These are phyloP conservation scores for Adansonia digitata DNA, from an alignment of 345 rosid species.

Conservation along the genomic window DNA sequence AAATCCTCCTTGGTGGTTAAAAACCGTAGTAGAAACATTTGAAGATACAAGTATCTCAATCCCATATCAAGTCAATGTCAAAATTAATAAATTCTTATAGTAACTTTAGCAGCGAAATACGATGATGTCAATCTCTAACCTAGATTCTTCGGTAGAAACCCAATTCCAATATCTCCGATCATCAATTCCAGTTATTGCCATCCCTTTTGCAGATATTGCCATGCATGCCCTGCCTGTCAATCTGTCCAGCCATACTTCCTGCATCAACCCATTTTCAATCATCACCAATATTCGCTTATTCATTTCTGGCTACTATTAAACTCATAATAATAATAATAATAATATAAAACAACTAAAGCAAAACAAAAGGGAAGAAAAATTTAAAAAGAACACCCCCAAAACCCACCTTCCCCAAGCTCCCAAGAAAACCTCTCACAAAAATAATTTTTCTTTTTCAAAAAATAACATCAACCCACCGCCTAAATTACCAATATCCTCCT, in stretches of 20 bases:
- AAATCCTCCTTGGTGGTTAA: background rate
- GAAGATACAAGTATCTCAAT: background rate
- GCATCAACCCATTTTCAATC: slow-evolving; percentile 15
- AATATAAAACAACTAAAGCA: slow-evolving; percentile 1
- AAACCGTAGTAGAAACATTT: background rate
- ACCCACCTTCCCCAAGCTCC: background rate
- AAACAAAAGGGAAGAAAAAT: background rate
- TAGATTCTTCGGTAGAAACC: slow-evolving; percentile 90
- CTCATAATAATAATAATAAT: too few relatives aligned
- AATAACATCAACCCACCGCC: background rate
- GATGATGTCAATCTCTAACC: slow-evolving; percentile 34
- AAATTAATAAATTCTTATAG: background rate
- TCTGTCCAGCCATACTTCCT: slow-evolving; percentile 93
- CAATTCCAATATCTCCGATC: slow-evolving; percentile 97
- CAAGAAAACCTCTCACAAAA: background rate
- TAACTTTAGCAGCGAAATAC: background rate
- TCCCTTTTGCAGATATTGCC: slow-evolving; percentile 81
- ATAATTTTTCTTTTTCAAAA: background rate
- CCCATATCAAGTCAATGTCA: slow-evolving; percentile 7
- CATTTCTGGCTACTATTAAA: background rate
- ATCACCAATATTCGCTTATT: background rate
- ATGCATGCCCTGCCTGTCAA: slow-evolving; percentile 82
- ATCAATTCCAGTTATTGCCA: slow-evolving; percentile 91
- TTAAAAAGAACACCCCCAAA: background rate
- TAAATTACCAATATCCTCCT: slow-evolving; percentile 4